Percentiles rank a stretch among this genome's conserved stretches.
Conservation (phyloP, 208 protist genomes). For the Acanthamoeba triangularis region DNA sequence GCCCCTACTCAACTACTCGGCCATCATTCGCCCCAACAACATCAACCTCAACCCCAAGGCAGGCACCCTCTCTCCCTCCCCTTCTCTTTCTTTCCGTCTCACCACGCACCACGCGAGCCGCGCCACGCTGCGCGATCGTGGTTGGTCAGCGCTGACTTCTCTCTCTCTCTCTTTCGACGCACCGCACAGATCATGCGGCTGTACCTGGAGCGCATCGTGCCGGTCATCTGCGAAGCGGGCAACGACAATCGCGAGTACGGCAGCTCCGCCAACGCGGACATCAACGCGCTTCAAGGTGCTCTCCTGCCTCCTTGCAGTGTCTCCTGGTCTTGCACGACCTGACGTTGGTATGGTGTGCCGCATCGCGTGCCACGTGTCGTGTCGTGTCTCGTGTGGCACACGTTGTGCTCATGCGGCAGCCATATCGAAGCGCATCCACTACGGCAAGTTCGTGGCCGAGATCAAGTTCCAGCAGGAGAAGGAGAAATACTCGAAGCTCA, state of each 20-base stretch:
- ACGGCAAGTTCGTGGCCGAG: slow-evolving; percentile 91
- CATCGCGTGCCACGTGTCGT: slow-evolving; percentile 80
- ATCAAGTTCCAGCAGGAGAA: slow-evolving; percentile 84
- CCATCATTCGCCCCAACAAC: slow-evolving; percentile 79
- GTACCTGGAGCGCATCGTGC: slow-evolving; percentile 82
- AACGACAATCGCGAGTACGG: slow-evolving; percentile 78
- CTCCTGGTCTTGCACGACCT: not conserved
- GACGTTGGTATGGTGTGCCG: slow-evolving; percentile 74
- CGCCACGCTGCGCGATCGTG: not conserved
- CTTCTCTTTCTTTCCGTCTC: not conserved
- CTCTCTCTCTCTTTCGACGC: not conserved
- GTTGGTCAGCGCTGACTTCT: not conserved
- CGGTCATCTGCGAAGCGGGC: slow-evolving; percentile 60
- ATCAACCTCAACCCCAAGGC: slow-evolving; percentile 88
- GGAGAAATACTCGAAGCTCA: slow-evolving; percentile 82
- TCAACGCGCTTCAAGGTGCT: slow-evolving; percentile 67
- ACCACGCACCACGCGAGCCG: not conserved
- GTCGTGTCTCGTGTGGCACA: slow-evolving; percentile 42
- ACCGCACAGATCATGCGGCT: slow-evolving; percentile 69
- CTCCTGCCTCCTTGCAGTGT: too few species aligned
- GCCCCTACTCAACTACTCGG: slow-evolving; percentile 78
- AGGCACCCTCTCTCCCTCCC: too few species aligned
- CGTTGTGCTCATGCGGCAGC: slow-evolving; percentile 78
- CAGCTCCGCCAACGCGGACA: slow-evolving; percentile 62
- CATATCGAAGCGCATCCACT: slow-evolving; percentile 91